These are phyloP conservation scores for Acer saccharum DNA, from an alignment of 345 rosid species.

Conservation along the genomic window DNA sequence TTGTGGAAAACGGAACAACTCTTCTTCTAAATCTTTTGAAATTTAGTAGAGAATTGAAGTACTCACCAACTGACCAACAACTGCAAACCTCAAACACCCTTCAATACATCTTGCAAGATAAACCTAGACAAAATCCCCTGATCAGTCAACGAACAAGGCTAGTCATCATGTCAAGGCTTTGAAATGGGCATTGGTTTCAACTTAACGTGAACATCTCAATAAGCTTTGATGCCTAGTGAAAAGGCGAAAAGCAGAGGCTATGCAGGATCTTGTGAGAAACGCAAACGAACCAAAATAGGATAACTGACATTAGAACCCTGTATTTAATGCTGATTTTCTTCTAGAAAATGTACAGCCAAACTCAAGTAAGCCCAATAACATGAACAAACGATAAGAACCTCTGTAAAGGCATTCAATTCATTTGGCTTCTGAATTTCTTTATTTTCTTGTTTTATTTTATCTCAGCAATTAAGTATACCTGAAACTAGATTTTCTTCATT, in stretches of 20 bases:
- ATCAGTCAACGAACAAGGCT: too few species aligned
- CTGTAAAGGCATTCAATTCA: neutral
- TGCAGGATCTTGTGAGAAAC: neutral
- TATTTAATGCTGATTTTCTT: neutral
- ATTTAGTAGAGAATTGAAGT: neutral
- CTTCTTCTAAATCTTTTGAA: neutral
- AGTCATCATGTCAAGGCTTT: neutral
- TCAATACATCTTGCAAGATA: neutral
- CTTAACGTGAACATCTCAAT: neutral
- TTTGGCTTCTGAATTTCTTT: neutral
- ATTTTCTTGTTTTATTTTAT: neutral
- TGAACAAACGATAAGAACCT: neutral
- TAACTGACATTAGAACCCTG: neutral
- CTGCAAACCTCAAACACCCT: neutral
- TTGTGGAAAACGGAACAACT: neutral
- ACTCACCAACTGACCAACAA: neutral
- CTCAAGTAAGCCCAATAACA: neutral
- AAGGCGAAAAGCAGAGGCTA: neutral
- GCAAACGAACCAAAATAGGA: neutral
- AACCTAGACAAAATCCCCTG: neutral
- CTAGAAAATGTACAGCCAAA: constrained; percentile 2
- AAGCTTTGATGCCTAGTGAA: neutral
- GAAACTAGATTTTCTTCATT: neutral
- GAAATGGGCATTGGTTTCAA: too few species aligned
- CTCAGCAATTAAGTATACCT: neutral